Evolutionary conservation across 805 yeast species (phyloP).

Genomic region (Saturnispora sekii): DNA sequence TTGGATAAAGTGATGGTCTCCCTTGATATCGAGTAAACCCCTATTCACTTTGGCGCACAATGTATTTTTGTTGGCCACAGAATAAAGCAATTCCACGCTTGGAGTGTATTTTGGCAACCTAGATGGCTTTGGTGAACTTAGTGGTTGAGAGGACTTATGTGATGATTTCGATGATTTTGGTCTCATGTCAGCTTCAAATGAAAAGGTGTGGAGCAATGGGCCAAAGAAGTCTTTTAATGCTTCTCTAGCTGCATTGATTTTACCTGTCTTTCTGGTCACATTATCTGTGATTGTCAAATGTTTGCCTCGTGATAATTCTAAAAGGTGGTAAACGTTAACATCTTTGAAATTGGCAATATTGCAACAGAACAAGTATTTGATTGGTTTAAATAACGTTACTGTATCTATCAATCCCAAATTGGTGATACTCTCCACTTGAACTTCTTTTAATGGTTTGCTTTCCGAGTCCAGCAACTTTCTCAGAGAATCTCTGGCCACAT

Average conservation of each 20-base stretch:
- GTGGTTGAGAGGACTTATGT: background rate
- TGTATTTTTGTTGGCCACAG: background rate
- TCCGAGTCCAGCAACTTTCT: background rate
- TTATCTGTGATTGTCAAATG: slow-evolving; percentile 3
- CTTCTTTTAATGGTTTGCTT: background rate
- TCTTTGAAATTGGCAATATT: slow-evolving; percentile 4
- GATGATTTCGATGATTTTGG: background rate
- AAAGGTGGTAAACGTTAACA: background rate
- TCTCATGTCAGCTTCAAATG: background rate
- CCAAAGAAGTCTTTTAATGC: background rate
- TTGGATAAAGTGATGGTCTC: background rate
- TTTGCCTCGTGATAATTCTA: background rate
- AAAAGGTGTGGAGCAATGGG: background rate
- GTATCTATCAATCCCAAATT: background rate
- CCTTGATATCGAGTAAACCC: background rate
- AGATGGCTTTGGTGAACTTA: background rate
- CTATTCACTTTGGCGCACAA: slow-evolving; percentile 1
- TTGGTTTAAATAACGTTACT: background rate
- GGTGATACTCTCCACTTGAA: background rate
- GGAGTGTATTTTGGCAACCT: background rate
- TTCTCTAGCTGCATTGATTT: background rate
- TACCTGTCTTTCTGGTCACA: no score
- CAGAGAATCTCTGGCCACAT: background rate
- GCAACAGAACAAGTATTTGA: background rate
- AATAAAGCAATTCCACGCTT: slow-evolving; percentile 1